phyloP scores from a whole-genome alignment of 1,284 basidiomycete species.

The Apiotrichum gracile region DNA sequence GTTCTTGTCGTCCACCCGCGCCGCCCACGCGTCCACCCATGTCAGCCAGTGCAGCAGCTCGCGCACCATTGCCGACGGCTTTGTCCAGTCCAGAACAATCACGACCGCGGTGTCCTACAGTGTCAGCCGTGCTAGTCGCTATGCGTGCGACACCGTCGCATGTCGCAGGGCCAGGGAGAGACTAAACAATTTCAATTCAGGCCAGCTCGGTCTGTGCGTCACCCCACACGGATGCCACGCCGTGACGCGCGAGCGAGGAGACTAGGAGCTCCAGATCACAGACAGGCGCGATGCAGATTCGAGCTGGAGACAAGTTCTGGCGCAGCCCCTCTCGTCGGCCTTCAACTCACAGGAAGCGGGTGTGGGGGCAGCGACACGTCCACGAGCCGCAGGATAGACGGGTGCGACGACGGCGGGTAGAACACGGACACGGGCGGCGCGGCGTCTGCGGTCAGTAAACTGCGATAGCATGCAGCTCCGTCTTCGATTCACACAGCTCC shows the following conservation, averaged over 20 bases:
- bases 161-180: too few species aligned
- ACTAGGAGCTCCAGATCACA: neutral
- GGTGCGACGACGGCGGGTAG: constrained; percentile 72
- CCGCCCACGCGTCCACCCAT: constrained; percentile 74
- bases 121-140: neutral
- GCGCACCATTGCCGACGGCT: constrained; percentile 73
- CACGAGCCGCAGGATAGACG: constrained; percentile 67
- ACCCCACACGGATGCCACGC: too few species aligned
- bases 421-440: constrained; percentile 81
- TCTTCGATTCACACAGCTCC: neutral
- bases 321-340: neutral
- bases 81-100: constrained; percentile 92
- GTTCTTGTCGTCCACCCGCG: constrained; percentile 9
- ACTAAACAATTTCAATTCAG: too few species aligned
- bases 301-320: too few species aligned
- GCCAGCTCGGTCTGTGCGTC: too few species aligned
- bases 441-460: constrained; percentile 55
- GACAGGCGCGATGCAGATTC: neutral
- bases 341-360: constrained; percentile 31
- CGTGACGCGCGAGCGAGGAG: neutral
- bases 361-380: constrained; percentile 72
- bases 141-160: too few species aligned
- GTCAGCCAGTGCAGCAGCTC: constrained; percentile 78
- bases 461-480: neutral
- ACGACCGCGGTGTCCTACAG: constrained; percentile 70